Base-by-base conservation (phyloP, 2,329 filamentous ascomycete species). In the Fusarium acutatum region DNA sequence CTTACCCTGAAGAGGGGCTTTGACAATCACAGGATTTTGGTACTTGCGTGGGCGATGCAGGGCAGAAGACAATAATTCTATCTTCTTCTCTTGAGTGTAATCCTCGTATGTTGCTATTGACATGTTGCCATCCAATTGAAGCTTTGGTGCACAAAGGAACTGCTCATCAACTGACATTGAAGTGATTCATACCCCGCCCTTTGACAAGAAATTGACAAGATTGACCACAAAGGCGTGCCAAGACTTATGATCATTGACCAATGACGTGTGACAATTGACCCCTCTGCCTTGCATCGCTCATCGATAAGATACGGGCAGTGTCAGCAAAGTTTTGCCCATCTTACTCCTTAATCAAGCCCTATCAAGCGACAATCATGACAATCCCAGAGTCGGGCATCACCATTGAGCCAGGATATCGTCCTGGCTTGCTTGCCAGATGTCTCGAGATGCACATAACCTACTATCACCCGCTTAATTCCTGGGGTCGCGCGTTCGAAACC, bases 371-470 rank as follows among this genome's bases (percentile, higher is more conserved):
- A 34, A 32, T 13, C 14, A 73, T 73, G 71, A 20, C 49, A 14
- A 17, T 26, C 1, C n/a, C n/a, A 7, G 17, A 34, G 4, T 15
- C 32, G 12, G 22, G 4, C 34, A 57, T 74, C 28, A 58, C 9
- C 5, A 66, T 74, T 0, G 52, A 74, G 37, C 24, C 63, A 22
- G 71, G 71, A 15, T 74, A 74, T 10, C 71, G 67, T 1, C 71
- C 71, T 11, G 71, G 71, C 8, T 65, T 74, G 11, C 38, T 74
- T 2, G 71, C 71, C 3, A 46, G 71, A 20, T 69, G 63, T 6
- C 63, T 74, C 3, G 71, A 74, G 14, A 74, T 74, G 71, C 71
- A 72, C 41, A 72, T 74, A 15, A 15, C 60, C 24, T 60, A 60
- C 17, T 74, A 74, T 6, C 67, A 74, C 14, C 71, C 71, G 1